Evolutionary conservation across 2,329 filamentous ascomycete species (phyloP).

Genomic region (Eutypa lata): DNA sequence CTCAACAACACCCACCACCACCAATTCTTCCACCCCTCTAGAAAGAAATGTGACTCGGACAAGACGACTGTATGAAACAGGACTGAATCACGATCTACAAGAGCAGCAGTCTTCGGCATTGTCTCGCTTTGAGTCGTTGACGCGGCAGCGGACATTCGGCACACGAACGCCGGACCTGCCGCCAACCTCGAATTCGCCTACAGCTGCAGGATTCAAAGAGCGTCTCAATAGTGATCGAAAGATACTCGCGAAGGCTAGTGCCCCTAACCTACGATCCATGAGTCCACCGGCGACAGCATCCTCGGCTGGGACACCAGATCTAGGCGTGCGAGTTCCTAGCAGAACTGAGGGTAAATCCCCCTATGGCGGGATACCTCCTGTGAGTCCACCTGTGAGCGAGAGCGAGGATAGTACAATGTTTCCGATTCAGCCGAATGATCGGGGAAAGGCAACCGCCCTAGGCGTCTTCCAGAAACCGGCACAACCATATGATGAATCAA

Average conservation of each 20-base stretch:
- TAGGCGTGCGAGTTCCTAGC: conserved; percentile 28
- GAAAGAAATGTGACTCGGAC: conserved; percentile 69
- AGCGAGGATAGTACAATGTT: conserved; percentile 64
- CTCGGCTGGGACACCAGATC: conserved; percentile 32
- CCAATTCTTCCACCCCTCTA: conserved; percentile 38
- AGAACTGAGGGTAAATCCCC: conserved; percentile 35
- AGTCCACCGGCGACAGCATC: conserved; percentile 45
- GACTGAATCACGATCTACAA: conserved; percentile 73
- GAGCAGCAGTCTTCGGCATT: conserved; percentile 76
- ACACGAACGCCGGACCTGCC: conserved; percentile 49
- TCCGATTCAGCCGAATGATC: conserved; percentile 70
- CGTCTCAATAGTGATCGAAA: conserved; percentile 43
- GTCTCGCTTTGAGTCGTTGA: conserved; percentile 76
- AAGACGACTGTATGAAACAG: conserved; percentile 78
- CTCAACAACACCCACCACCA: conserved; percentile 33
- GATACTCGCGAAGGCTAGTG: conserved; percentile 57
- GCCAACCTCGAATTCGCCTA: conserved; percentile 44
- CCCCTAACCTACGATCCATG: conserved; percentile 63
- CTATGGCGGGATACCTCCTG: conserved; percentile 43
- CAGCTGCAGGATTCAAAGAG: conserved; percentile 40
- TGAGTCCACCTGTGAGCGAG: conserved; percentile 72
- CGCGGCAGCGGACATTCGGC: conserved; percentile 55
- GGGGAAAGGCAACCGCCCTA: conserved; percentile 36
- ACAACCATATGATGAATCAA: conserved; percentile 77
- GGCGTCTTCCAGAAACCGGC: conserved; percentile 60